Base-by-base conservation (phyloP, 2,329 filamentous ascomycete species). In the Fusarium humuli region DNA sequence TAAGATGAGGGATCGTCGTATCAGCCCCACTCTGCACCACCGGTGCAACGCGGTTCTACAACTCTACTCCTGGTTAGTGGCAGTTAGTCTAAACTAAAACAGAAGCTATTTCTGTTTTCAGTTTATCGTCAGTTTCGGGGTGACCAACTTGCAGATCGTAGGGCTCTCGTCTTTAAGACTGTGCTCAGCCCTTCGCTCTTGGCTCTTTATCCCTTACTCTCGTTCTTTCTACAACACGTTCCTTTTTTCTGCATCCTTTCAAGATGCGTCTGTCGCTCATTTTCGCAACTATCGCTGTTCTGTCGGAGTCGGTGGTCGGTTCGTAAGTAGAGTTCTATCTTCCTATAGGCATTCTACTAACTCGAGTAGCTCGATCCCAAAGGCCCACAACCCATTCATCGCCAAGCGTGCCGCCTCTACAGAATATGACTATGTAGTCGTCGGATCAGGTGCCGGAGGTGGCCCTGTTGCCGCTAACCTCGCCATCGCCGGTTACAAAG, bases 401-500 rank as follows among this genome's bases (percentile, higher is more conserved):
- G 65, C 45, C 0, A 61, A 67, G 4, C 65, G 61, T 10, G 65
- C 53, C 32, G 54, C 11, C 2, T 16, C 45, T 7, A 58, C 49
- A 3, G 54, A 73, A 7, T 88, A 88, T 68, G 87, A 89, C 67
- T 90, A 88, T 77, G 81, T 89, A n/a, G 81, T 90, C 18, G 84
- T 89, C 37, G 87, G 87, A 7, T 87, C 85, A 14, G 87, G 87
- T 5, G 81, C 86, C 4, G 87, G 87, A 32, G 87, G 87, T 48
- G 86, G 83, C 29, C 86, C 87, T 6, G 76, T 88, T 6, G 86
- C 87, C 8, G 83, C 85, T 46, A 82, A 86, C 47, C 83, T 90
- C 42, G 87, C 87, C 16, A 80, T 84, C 22, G 85, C 85, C 12
- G 87, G 87, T 45, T 83, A 86, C 77, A 86, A 82, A 64, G 86